Base-by-base conservation (phyloP, 2,329 filamentous ascomycete species). In the Dissoconium aciculare region DNA sequence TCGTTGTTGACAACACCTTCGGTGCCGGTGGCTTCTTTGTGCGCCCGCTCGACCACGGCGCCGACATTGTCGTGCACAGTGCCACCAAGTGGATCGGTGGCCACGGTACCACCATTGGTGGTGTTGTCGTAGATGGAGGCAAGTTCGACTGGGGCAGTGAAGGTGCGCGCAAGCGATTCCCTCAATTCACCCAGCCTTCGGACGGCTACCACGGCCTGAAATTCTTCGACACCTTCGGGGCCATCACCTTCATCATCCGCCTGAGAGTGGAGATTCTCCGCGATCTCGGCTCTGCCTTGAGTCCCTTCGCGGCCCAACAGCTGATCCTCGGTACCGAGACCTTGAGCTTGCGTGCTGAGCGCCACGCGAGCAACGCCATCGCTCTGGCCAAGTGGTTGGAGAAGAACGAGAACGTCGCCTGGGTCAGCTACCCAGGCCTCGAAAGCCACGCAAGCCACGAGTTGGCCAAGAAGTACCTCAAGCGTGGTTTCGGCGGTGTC, bases 21-120 rank as follows among this genome's bases (percentile, higher is more conserved):
- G 87, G 85, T 27, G 85, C 85, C 9, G 85, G 85, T 36, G 85
- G 87, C 30, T 94, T 81, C 66, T 91, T 82, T 55, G 64, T 77
- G 44, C 74, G 78, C 5, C 85, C 85, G 24, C 87, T 94, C 47
- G 76, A 85, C 14, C 79, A 92, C 56, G 85, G 85, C 33, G 85
- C 81, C 40, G 85, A 94, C 52, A 93, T 94, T 37, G 78, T 94
- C 31, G 81, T 93, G 14, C 84, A 94, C 66, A 89, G 80, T 23
- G 84, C 84, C 8, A 93, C 85, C 35, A 94, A 94, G 59, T 94
- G 85, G 85, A 94, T 95, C 40, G 85, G 85, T 34, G 85, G 85
- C 25, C 87, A 95, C 57, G 87, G 85, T 38, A 53, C 85, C 24
- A 93, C 85, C 15, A 80, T 94, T 43, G 85, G 69, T 35, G 85